These are phyloP conservation scores for Clavariopsis aquatica DNA, from an alignment of 495 filamentous ascomycete genomes.

Conservation along the genomic window DNA sequence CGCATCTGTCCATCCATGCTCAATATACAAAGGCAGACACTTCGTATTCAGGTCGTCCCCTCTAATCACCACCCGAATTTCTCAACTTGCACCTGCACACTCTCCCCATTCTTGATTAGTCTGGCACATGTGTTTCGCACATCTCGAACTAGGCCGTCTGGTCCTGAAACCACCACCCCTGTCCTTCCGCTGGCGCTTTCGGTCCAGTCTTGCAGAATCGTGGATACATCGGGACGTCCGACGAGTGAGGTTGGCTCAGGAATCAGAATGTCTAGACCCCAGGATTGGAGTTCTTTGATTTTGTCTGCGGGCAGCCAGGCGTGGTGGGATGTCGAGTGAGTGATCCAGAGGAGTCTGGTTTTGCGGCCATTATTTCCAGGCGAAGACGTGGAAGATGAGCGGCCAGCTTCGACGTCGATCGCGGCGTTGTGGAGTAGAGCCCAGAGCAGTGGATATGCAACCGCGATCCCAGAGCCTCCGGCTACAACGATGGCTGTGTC, in stretches of 20 bases:
- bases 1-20: not conserved
- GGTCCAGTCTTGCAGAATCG: conserved; percentile 44
- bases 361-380: conserved; percentile 27
- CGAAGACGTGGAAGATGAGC: not conserved
- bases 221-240: conserved; percentile 54
- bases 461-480: conserved; percentile 64
- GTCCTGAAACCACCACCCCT: conserved; percentile 56
- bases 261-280: conserved; percentile 53
- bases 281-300: conserved; percentile 48
- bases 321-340: conserved; percentile 52
- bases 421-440: conserved; percentile 32
- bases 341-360: conserved; percentile 60
- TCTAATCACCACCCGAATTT: conserved; percentile 43
- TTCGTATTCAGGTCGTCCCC: too few relatives aligned
- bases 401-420: conserved; percentile 7
- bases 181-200: conserved; percentile 40
- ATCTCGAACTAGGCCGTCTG: conserved; percentile 55
- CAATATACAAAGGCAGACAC: too few relatives aligned
- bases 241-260: conserved; percentile 55
- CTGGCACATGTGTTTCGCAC: conserved; percentile 56
- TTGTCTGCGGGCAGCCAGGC: conserved; percentile 54
- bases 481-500: conserved; percentile 56
- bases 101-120: conserved; percentile 41
- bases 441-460: conserved; percentile 56
- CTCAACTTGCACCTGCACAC: conserved; percentile 42